Evolutionary conservation across 1,284 basidiomycete genomes (phyloP), one percentile per base, ranked within the genome.

Genomic region (Sporisorium graminicola): DNA sequence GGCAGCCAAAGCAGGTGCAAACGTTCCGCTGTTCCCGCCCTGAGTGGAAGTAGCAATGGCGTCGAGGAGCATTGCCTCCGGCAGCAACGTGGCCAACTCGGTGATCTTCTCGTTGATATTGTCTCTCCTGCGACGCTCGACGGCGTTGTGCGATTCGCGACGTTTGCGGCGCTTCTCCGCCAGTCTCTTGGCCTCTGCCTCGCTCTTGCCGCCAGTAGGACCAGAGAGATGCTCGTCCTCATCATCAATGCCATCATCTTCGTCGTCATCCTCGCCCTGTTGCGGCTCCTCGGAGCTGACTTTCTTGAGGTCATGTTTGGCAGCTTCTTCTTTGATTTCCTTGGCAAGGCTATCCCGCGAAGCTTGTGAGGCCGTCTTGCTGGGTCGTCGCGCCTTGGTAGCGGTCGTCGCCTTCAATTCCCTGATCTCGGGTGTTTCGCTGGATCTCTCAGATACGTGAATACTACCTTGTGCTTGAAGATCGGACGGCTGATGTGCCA

Each of bases 21-120:
- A 79, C 0, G 70, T 73, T 10, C 74, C 74, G 27, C 70, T 78
- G 62, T 81, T 79, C 40, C 81, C 79, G 18, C 81, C 79, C n/a
- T 77, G 60, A 35, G 74, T 79, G 18, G 78, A 82, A 10, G 71
- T 73, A 16, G 80, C 82, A 16, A 84, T 81, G 29, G 74, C 82
- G 57, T 81, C 84, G 31, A 83, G 74, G 24, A 87, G 74, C 65
- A 87, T 82, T 14, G 78, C 65, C 53, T 94, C 93, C 2, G 94
- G 94, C 67, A 96, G 92, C 58, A 96, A 88, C 26, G 92, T 92
- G 18, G 94, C 92, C 1, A 96, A 89, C 86, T 96, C 94, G 50
- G 90, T 90, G 79, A 96, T 96, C 86, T 93, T 93, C 87, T 95
- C 94, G 86, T 96, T 96, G 86, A 96, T 96, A 85, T 94, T 95